Conservation (phyloP, 345 rosid species). For the Salix koriyanagi region DNA sequence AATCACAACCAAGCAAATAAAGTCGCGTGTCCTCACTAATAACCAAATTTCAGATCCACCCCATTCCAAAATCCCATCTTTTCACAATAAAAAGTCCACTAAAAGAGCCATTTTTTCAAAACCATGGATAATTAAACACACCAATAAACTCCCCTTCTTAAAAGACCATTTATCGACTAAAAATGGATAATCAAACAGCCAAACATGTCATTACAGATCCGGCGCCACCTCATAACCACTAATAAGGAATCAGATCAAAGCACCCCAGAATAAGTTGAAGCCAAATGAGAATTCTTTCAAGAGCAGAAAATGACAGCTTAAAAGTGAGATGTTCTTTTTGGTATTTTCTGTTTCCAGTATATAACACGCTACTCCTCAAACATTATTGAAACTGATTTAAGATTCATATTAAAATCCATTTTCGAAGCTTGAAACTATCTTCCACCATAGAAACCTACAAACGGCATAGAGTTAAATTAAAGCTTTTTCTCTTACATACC, state of each 20-base stretch:
- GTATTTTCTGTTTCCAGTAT: conserved; percentile 19
- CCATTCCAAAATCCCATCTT: neutral
- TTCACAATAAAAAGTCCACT: neutral
- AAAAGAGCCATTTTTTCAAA: neutral
- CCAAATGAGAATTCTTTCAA: conserved; percentile 7
- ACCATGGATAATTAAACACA: neutral
- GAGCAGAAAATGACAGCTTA: conserved; percentile 36
- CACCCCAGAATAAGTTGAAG: neutral
- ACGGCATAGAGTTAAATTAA: neutral
- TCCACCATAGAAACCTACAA: neutral
- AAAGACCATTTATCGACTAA: neutral
- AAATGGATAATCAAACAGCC: neutral
- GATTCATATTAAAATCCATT: neutral
- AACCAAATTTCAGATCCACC: neutral
- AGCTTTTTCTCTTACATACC: conserved; percentile 8
- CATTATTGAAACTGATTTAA: neutral
- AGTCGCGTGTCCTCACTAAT: neutral
- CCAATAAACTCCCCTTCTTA: neutral
- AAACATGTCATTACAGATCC: conserved; percentile 11
- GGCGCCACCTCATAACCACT: conserved; percentile 46
- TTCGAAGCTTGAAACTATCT: neutral
- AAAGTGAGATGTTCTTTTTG: conserved; percentile 43
- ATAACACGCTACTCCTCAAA: neutral
- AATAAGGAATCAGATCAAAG: neutral
- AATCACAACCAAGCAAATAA: neutral